Percentiles rank a stretch among this genome's conserved stretches.
Conservation (phyloP, 1,284 basidiomycete genomes). For the Caloboletus firmus region DNA sequence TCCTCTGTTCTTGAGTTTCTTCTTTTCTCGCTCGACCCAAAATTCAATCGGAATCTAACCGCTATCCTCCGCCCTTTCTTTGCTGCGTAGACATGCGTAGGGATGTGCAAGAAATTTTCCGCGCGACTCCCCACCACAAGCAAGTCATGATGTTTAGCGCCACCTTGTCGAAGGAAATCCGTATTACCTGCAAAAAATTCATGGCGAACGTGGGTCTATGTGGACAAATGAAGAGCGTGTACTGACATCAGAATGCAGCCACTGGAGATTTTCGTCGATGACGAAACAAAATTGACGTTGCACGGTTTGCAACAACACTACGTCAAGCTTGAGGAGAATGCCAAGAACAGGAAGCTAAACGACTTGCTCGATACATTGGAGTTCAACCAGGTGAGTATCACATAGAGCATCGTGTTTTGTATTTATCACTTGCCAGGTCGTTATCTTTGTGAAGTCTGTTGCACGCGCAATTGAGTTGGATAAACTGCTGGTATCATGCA, state of each 20-base stretch:
- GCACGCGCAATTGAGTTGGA: constrained; percentile 96
- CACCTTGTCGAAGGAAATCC: constrained; percentile 95
- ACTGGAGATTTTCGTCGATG: constrained; percentile 99
- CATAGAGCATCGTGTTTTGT: background rate
- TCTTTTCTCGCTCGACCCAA: constrained; percentile 53
- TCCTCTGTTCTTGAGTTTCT: constrained; percentile 38
- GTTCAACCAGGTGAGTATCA: constrained; percentile 85
- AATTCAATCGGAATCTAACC: constrained; percentile 53
- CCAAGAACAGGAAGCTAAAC: constrained; percentile 98
- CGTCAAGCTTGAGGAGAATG: constrained; percentile 91
- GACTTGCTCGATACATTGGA: constrained; percentile 95
- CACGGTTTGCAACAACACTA: constrained; percentile 99
- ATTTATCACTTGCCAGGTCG: constrained; percentile 62
- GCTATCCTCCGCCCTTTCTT: constrained; percentile 46
- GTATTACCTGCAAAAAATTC: constrained; percentile 99
- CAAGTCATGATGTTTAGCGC: constrained; percentile 99
- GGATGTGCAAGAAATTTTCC: constrained; percentile 99
- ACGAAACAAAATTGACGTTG: constrained; percentile 98
- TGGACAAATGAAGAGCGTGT: background rate
- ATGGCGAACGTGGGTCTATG: constrained; percentile 88
- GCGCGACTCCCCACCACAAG: constrained; percentile 99
- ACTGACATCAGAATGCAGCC: constrained; percentile 57
- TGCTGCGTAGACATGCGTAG: constrained; percentile 93
- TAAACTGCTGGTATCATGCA: constrained; percentile 94
- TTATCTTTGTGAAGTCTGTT: constrained; percentile 99